phyloP scores from a whole-genome alignment of 192 early-diverging fungal species.

The Spinellus fusiger region DNA sequence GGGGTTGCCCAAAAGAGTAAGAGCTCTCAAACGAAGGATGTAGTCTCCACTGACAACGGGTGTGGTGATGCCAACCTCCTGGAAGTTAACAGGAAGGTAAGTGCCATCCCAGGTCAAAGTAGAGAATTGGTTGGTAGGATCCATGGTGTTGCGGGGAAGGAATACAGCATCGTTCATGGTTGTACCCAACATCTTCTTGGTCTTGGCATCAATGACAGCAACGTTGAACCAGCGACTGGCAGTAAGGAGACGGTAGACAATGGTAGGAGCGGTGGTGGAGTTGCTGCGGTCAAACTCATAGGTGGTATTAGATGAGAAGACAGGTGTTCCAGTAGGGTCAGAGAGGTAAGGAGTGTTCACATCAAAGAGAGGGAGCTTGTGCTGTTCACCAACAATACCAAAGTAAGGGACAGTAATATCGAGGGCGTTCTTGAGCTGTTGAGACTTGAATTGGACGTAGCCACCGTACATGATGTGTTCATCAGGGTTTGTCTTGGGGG shows the following conservation, averaged over 20 bases:
- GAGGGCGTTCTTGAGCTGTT: background rate
- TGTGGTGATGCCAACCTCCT: background rate
- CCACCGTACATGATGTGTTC: constrained; percentile 44
- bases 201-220: constrained; percentile 18
- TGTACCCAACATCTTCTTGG: constrained; percentile 17
- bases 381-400: constrained; percentile 39
- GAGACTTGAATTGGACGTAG: constrained; percentile 32
- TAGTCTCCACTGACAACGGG: constrained; percentile 22
- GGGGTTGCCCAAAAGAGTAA: constrained; percentile 28
- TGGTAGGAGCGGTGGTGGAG: background rate
- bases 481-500: constrained; percentile 25
- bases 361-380: constrained; percentile 42
- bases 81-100: constrained; percentile 2
- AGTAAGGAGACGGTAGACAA: constrained; percentile 19
- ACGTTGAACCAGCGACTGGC: constrained; percentile 16
- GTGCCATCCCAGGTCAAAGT: constrained; percentile 17
- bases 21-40: constrained; percentile 12
- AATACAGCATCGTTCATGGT: constrained; percentile 4
- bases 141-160: constrained; percentile 23
- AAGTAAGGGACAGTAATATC: constrained; percentile 41
- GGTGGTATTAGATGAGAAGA: constrained; percentile 5
- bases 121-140: background rate
- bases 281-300: constrained; percentile 4
- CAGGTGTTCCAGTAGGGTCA: background rate
- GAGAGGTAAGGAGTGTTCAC: constrained; percentile 11